Conservation (phyloP, 2,329 filamentous ascomycete species). For the Colletotrichum liaoningense region DNA sequence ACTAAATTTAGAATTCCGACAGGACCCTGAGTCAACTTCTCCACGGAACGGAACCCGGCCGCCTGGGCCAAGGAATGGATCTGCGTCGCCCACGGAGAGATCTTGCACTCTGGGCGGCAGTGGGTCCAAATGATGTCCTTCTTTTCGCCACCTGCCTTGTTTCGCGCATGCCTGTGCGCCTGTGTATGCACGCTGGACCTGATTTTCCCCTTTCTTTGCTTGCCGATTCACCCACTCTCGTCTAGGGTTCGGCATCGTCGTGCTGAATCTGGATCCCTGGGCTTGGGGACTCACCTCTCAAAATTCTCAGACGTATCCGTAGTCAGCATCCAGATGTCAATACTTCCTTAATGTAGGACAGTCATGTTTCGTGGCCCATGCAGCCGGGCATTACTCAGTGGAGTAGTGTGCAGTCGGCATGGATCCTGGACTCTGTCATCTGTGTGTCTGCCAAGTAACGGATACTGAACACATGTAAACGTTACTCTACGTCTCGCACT, state of each 20-base stretch:
- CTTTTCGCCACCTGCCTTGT: constrained; percentile 3
- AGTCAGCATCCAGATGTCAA: background rate
- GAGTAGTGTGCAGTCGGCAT: background rate
- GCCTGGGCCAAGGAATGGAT: constrained; percentile 5
- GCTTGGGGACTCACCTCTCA: too few relatives aligned
- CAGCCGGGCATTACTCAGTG: background rate
- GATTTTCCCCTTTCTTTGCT: background rate
- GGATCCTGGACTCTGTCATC: background rate
- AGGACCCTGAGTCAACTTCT: background rate
- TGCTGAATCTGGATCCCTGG: background rate
- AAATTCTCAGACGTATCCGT: background rate
- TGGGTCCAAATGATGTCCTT: background rate
- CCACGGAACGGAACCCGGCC: constrained; percentile 14
- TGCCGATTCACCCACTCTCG: background rate
- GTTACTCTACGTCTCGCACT: background rate
- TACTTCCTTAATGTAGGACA: background rate
- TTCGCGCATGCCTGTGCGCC: background rate
- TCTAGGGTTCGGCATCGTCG: background rate
- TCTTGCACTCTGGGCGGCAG: background rate
- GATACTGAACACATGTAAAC: background rate
- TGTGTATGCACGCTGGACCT: background rate
- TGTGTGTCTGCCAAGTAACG: background rate
- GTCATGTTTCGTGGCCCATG: background rate
- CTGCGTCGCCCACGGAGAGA: constrained; percentile 10
- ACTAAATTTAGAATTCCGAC: constrained; percentile 24